These are phyloP conservation scores for Ciborinia camelliae DNA, from an alignment of 2,329 filamentous ascomycete genomes.

Conservation along the genomic window DNA sequence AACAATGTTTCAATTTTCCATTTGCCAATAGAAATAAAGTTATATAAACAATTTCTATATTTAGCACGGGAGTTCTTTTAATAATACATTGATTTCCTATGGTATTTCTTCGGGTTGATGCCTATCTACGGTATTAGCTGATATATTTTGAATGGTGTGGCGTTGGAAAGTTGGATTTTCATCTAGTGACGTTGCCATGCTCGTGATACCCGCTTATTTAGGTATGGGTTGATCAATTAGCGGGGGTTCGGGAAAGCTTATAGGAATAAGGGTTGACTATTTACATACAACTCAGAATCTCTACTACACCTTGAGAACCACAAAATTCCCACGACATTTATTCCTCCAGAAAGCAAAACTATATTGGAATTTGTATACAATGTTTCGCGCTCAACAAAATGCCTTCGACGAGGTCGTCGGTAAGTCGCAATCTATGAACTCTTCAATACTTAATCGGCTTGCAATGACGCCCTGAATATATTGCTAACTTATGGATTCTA, in stretches of 20 bases:
- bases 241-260: conserved; percentile 10
- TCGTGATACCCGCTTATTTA: background rate
- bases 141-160: too few relatives aligned
- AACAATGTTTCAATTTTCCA: too few relatives aligned
- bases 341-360: background rate
- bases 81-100: too few relatives aligned
- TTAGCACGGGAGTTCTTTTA: background rate
- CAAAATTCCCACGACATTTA: conserved; percentile 4
- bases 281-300: conserved; percentile 2
- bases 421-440: conserved; percentile 41
- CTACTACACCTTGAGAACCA: conserved; percentile 3
- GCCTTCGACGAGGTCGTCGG: conserved; percentile 68
- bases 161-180: conserved; percentile 3
- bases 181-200: conserved; percentile 3
- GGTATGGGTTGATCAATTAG: background rate
- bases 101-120: background rate
- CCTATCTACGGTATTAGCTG: too few relatives aligned
- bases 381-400: conserved; percentile 63
- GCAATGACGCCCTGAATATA: background rate
- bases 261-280: too few relatives aligned
- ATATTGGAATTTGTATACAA: conserved; percentile 32
- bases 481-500: conserved; percentile 28
- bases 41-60: background rate
- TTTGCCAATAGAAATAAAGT: background rate
- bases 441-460: conserved; percentile 16